Conservation (phyloP, 176 grass and related monocot genomes). For the Eleusine indica region DNA sequence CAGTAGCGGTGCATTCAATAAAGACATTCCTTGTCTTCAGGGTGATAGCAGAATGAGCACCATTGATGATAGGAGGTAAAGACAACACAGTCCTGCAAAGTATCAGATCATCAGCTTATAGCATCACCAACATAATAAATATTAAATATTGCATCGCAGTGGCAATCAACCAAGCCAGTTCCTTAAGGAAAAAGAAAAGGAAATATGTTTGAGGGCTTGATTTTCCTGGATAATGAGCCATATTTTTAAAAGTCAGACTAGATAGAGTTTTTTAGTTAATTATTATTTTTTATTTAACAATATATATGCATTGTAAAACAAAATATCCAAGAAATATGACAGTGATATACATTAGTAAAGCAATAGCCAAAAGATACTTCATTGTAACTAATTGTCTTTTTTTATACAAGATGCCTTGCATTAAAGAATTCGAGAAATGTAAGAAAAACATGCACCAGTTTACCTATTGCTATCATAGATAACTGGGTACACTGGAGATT, state of each 20-base stretch:
- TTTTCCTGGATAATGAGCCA: neutral
- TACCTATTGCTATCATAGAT: slow-evolving; percentile 97
- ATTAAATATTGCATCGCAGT: slow-evolving; percentile 16
- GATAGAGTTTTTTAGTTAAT: neutral
- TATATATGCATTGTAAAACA: neutral
- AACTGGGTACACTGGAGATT: slow-evolving; percentile 88
- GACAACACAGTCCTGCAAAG: slow-evolving; percentile 86
- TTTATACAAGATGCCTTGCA: neutral
- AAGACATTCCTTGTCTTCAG: slow-evolving; percentile 86
- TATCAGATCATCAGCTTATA: slow-evolving; percentile 10
- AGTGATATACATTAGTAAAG: neutral
- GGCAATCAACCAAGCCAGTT: slow-evolving; percentile 24
- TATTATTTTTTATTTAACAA: neutral
- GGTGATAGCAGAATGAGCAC: slow-evolving; percentile 90
- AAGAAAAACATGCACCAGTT: slow-evolving; percentile 27
- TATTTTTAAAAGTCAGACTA: neutral
- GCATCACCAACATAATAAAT: neutral
- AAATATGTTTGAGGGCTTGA: neutral
- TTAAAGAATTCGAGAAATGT: slow-evolving; percentile 1
- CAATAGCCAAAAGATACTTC: neutral
- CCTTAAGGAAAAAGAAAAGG: neutral
- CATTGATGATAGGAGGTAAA: slow-evolving; percentile 91
- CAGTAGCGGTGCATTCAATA: slow-evolving; percentile 95
- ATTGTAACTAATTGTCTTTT: neutral
- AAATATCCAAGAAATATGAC: neutral